Evolutionary conservation across 2,329 filamentous ascomycete genomes (phyloP).

Genomic region (Sporothrix inflata): DNA sequence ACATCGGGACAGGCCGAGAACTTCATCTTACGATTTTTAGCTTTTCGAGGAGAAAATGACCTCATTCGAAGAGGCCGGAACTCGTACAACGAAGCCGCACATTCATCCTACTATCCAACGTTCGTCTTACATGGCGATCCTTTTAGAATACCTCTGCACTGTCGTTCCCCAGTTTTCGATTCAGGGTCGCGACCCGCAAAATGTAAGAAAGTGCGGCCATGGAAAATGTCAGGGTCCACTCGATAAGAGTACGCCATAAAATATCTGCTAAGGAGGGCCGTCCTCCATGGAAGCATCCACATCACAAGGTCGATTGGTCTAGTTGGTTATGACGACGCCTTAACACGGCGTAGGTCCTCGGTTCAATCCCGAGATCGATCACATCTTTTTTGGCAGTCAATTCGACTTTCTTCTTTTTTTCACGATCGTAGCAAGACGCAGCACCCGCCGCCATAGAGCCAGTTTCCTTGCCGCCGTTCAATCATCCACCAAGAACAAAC

Average conservation of each 20-base stretch:
- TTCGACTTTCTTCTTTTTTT: not conserved
- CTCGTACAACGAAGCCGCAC: too few species aligned
- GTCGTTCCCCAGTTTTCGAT: not conserved
- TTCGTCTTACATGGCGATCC: too few species aligned
- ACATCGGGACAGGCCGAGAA: not conserved
- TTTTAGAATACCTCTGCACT: too few species aligned
- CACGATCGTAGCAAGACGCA: not conserved
- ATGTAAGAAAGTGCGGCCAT: too few species aligned
- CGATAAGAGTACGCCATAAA: not conserved
- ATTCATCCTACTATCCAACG: too few species aligned
- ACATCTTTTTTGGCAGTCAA: not conserved
- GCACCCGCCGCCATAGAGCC: not conserved
- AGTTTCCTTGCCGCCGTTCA: not conserved
- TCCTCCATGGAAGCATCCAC: not conserved
- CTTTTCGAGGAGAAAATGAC: too few species aligned
- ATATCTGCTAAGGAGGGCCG: not conserved
- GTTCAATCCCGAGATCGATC: conserved; percentile 21
- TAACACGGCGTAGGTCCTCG: conserved; percentile 21
- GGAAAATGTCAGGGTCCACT: not conserved
- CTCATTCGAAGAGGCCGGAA: too few species aligned
- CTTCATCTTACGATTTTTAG: too few species aligned
- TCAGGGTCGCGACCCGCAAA: not conserved
- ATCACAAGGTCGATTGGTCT: conserved; percentile 17
- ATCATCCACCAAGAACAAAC: not conserved
- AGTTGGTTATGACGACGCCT: conserved; percentile 22